Base-by-base conservation (phyloP, 2,329 filamentous ascomycete species). In the Juglanconis sp. region DNA sequence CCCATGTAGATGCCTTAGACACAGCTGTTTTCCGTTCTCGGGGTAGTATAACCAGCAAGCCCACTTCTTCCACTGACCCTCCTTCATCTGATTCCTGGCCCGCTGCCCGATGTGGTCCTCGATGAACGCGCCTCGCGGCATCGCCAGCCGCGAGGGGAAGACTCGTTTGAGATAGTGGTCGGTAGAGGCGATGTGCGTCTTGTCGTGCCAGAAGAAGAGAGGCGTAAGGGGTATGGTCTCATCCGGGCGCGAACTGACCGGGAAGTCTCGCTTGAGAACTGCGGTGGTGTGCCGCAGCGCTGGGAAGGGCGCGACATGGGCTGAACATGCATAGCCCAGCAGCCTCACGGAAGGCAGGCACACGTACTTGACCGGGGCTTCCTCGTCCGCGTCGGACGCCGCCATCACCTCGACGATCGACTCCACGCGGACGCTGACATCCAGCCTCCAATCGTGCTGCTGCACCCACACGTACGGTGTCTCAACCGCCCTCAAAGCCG, bases 121-220 rank as follows among this genome's bases (percentile, higher is more conserved):
- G 57, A 85, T 84, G 64, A 85, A 85, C 6, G 77, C 79, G 0
- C 82, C 82, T 1, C 81, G 72, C 4, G 76, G 69, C 64, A 85
- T 76, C 1, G 82, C 79, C 15, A 83, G 66, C 1, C 81, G 74
- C 1, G 73, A 77, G 0, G 81, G 76, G 53, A 84, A 85, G 1
- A 84, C 76, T 0, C 76, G 72, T 0, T 70, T 65, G 0, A 84
- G 72, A 58, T 85, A 85, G 64, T 85, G 82, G 1, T 70, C 64
- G 0, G 74, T 77, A 3, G 75, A 77, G 1, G 78, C 81, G 2
- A 85, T 61, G 59, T 85, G 82, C 0, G 82, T 81, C 64, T 85
- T 85, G 62, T 85, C 82, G 58, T 84, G 81, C 82, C 82, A 85
- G 65, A 84, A 83, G 70, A 83, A 85, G 57, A 85, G 73, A 0